Evolutionary conservation across 768 basidiomycete species (phyloP), one percentile per base, ranked within the genome.

Genomic region (Boletus insuetus): DNA sequence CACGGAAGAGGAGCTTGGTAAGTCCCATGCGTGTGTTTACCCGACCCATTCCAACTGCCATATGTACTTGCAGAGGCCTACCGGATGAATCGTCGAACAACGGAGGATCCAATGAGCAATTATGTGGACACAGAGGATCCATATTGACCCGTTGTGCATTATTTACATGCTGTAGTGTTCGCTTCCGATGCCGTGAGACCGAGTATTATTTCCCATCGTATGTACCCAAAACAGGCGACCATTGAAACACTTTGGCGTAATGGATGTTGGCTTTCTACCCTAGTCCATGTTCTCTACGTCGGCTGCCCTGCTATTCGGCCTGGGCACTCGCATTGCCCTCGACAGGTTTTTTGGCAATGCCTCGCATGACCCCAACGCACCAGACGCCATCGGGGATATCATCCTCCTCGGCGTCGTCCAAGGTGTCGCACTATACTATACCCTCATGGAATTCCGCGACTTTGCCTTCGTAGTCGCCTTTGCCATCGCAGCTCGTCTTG

Each of bases 81-180:
- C 71, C 82, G 94, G 54, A 86, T 93, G 82, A 79, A 70, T 29
- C 81, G 80, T 60, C 82, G 83, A 49, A 80, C 82, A 1, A 75
- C 79, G 46, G 91, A 94, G 54, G 94, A 97, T 71, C 94, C 94
- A 4, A 97, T 97, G 94, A 89, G 90, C 39, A 91, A 90, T 69
- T 94, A 94, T 68, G 79, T 91, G 48, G 94, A 94, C 69, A 60
- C 70, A 42, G 83, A 81, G 47, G 58, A 63, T 55, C 19, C 34
- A 42, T 64, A 53, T 43, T 67, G 49, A 63, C 14, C 12, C 19
- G 19, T 38, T 34, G 43, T 41, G 11, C 11, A 31, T 29, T 38
- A 13, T 48, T 29, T 17, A n/a, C n/a, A n/a, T n/a, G n/a, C n/a
- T n/a, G n/a, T n/a, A 26, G n/a, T 35, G 29, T 32, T 58, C 44